A percentile compares a stretch with the other conserved stretches of the same genome.
These are phyloP conservation scores for Brassica carinata DNA, from an alignment of 345 rosid genomes.

Conservation along the genomic window DNA sequence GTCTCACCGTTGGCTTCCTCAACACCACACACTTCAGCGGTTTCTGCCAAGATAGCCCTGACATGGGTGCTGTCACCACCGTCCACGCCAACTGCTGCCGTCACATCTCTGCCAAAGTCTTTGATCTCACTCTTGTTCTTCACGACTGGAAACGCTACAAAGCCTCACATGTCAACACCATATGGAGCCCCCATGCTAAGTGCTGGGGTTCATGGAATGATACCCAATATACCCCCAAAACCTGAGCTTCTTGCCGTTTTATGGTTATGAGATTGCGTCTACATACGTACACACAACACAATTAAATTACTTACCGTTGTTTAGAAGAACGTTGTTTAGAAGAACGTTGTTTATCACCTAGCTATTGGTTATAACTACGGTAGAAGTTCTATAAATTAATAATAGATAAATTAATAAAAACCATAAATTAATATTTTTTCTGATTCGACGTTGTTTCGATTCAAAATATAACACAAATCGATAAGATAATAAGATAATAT, in stretches of 20 bases:
- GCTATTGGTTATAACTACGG: background rate
- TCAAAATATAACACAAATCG: too few relatives aligned
- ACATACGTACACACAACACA: slow-evolving; percentile 1
- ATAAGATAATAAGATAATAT: too few relatives aligned
- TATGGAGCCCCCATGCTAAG: slow-evolving; percentile 49
- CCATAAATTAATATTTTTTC: too few relatives aligned
- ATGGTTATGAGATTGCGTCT: background rate
- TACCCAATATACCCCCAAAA: slow-evolving; percentile 16
- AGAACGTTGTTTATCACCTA: background rate
- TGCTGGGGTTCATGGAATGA: slow-evolving; percentile 55
- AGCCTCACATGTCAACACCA: slow-evolving; percentile 18
- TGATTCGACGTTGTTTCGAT: too few relatives aligned
- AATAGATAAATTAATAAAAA: too few relatives aligned
- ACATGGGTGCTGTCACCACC: slow-evolving; percentile 47
- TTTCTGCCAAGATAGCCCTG: slow-evolving; percentile 65
- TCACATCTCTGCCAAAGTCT: slow-evolving; percentile 63
- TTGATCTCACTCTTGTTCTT: slow-evolving; percentile 58
- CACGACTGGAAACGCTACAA: slow-evolving; percentile 64
- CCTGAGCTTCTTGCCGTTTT: slow-evolving; percentile 12
- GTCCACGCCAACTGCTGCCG: slow-evolving; percentile 86
- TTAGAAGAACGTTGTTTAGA: background rate
- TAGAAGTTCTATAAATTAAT: too few relatives aligned
- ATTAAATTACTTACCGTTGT: background rate
- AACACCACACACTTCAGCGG: slow-evolving; percentile 69
- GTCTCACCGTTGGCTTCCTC: slow-evolving; percentile 51